Evolutionary conservation across 768 basidiomycete genomes (phyloP).

Genomic region (Amanita phalloides): DNA sequence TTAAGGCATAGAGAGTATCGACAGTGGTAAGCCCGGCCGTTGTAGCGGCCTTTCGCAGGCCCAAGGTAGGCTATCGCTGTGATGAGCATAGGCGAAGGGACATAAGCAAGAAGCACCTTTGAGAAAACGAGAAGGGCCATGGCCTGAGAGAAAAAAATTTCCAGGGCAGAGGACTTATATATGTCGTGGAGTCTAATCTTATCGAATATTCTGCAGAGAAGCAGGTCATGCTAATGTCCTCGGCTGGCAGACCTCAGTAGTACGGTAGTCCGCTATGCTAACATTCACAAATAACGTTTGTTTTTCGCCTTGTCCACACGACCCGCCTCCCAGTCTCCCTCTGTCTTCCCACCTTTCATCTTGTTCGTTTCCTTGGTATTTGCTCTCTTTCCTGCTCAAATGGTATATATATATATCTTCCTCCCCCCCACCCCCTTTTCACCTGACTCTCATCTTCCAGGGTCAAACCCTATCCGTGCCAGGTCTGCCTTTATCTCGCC

Average conservation of each 20-base stretch:
- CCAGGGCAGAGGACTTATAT: background rate
- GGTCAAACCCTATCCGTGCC: constrained; percentile 84
- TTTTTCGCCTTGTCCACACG: constrained; percentile 1
- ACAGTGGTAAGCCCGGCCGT: constrained; percentile 12
- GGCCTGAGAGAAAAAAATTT: background rate
- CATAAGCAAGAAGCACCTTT: background rate
- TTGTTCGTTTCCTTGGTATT: background rate
- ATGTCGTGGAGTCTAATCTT: background rate
- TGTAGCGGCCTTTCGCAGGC: constrained; percentile 15
- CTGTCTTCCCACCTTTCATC: background rate
- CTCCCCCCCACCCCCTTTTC: constrained; percentile 2
- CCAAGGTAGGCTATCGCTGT: constrained; percentile 6
- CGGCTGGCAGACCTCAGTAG: background rate
- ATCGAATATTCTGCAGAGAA: background rate
- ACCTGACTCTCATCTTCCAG: constrained; percentile 25
- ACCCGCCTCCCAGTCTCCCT: background rate
- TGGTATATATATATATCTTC: constrained; percentile 21
- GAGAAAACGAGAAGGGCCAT: background rate
- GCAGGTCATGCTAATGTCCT: background rate
- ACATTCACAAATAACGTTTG: constrained; percentile 4
- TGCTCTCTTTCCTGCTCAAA: constrained; percentile 10
- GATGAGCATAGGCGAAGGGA: background rate
- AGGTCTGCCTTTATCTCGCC: constrained; percentile 31
- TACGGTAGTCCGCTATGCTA: background rate
- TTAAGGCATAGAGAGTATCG: constrained; percentile 17